Conservation (phyloP, 2,329 filamentous ascomycete species). For the Aspergillus oerlinghausenensis region DNA sequence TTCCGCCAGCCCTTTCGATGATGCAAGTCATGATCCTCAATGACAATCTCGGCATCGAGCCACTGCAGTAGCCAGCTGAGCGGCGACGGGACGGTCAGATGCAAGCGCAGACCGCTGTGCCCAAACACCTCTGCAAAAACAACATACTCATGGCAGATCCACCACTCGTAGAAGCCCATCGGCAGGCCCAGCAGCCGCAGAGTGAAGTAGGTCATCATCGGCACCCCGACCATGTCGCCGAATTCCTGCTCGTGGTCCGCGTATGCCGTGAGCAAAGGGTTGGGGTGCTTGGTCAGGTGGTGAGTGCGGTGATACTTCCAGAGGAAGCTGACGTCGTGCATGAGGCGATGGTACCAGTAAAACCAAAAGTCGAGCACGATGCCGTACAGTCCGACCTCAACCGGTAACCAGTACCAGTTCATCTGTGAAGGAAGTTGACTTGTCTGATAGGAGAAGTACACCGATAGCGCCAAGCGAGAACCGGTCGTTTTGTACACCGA, state of each 20-base stretch:
- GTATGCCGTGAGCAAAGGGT: conserved; percentile 40
- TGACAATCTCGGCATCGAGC: conserved; percentile 34
- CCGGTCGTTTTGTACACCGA: conserved; percentile 33
- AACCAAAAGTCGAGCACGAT: conserved; percentile 44
- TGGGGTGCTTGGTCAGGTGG: conserved; percentile 45
- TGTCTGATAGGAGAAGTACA: conserved; percentile 27
- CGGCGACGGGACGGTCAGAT: conserved; percentile 30
- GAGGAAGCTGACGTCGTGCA: conserved; percentile 38
- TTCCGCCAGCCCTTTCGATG: conserved; percentile 37
- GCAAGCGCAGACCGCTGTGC: conserved; percentile 28
- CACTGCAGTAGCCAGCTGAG: conserved; percentile 31
- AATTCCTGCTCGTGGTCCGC: conserved; percentile 42
- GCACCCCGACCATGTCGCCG: conserved; percentile 42
- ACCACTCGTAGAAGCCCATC: conserved; percentile 47
- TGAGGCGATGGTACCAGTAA: conserved; percentile 38
- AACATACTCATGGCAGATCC: conserved; percentile 44
- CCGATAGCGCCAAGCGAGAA: conserved; percentile 31
- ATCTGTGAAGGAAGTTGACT: conserved; percentile 20
- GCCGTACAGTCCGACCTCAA: conserved; percentile 40
- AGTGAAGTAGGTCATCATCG: conserved; percentile 35
- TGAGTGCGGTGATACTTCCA: conserved; percentile 46
- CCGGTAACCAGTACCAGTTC: conserved; percentile 33
- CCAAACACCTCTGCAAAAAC: conserved; percentile 30
- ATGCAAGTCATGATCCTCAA: conserved; percentile 43
- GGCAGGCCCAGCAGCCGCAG: conserved; percentile 36